A percentile compares a stretch with the other conserved stretches of the same genome.
These are phyloP conservation scores for Batrachochytrium dendrobatidis DNA, from an alignment of 371 early-diverging fungal species.

Conservation along the genomic window DNA sequence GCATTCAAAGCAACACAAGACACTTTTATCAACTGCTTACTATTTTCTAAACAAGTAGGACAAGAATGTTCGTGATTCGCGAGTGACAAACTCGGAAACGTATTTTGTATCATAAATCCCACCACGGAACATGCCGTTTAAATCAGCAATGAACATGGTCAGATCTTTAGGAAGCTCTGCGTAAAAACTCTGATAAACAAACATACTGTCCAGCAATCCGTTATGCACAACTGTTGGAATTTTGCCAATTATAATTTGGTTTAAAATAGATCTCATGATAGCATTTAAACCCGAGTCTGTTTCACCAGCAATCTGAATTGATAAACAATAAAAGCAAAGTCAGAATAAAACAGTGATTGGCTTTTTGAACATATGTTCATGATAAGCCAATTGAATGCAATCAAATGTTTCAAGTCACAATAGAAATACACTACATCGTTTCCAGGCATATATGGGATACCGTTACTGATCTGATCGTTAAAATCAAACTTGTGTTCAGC, in stretches of 20 bases:
- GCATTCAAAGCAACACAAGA: neutral
- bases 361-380: no score
- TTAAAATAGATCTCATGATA: slow-evolving; percentile 46
- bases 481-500: slow-evolving; percentile 78
- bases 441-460: slow-evolving; percentile 64
- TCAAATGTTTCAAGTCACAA: no score
- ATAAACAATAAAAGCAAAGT: slow-evolving; percentile 8
- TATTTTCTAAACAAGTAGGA: slow-evolving; percentile 74
- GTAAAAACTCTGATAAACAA: slow-evolving; percentile 78
- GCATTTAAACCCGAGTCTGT: slow-evolving; percentile 11
- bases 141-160: slow-evolving; percentile 60
- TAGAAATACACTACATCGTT: neutral
- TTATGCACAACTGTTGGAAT: slow-evolving; percentile 80
- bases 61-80: slow-evolving; percentile 63
- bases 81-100: slow-evolving; percentile 55
- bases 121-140: slow-evolving; percentile 61
- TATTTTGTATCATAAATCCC: slow-evolving; percentile 89
- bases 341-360: slow-evolving; percentile 2
- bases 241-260: slow-evolving; percentile 31
- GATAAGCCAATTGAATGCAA: no score
- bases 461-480: slow-evolving; percentile 59
- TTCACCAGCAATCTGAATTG: slow-evolving; percentile 5
- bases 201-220: slow-evolving; percentile 83
- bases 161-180: slow-evolving; percentile 61
- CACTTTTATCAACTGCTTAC: slow-evolving; percentile 19